These are phyloP conservation scores for Suillus americanus DNA, from an alignment of 768 basidiomycete species.

Conservation along the genomic window DNA sequence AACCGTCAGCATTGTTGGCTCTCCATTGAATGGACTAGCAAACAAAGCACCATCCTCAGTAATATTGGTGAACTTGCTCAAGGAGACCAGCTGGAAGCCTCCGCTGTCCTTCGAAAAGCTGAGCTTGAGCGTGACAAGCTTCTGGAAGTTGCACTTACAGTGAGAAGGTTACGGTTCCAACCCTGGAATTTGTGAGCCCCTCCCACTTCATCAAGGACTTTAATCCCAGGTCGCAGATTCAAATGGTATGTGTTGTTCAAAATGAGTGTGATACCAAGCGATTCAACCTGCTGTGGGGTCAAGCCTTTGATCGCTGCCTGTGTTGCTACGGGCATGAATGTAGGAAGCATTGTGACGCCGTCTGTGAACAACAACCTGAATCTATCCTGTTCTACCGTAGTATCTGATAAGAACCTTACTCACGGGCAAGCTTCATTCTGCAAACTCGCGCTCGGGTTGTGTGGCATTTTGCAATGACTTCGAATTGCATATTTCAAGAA, in stretches of 20 bases:
- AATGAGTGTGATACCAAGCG: slow-evolving; percentile 78
- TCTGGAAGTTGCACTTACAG: slow-evolving; percentile 44
- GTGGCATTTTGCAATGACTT: slow-evolving; percentile 76
- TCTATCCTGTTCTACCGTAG: neutral
- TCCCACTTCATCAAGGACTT: slow-evolving; percentile 70
- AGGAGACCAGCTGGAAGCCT: slow-evolving; percentile 85
- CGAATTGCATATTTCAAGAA: slow-evolving; percentile 65
- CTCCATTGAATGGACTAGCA: slow-evolving; percentile 80
- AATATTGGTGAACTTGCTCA: slow-evolving; percentile 81
- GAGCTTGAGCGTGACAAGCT: slow-evolving; percentile 4
- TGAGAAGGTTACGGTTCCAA: slow-evolving; percentile 83
- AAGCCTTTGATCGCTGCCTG: slow-evolving; percentile 91
- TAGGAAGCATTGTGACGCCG: slow-evolving; percentile 79
- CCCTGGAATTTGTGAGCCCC: slow-evolving; percentile 92
- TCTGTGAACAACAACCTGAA: slow-evolving; percentile 41
- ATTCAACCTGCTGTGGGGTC: slow-evolving; percentile 82
- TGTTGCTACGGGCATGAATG: slow-evolving; percentile 94
- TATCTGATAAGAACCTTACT: slow-evolving; percentile 24
- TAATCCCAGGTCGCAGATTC: slow-evolving; percentile 79
- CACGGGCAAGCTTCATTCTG: slow-evolving; percentile 81
- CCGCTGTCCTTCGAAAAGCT: slow-evolving; percentile 67
- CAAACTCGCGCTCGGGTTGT: slow-evolving; percentile 84
- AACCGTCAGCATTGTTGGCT: slow-evolving; percentile 87
- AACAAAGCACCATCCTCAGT: slow-evolving; percentile 90
- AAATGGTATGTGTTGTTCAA: slow-evolving; percentile 92